A percentile compares a stretch with the other conserved stretches of the same genome.
Conservation (phyloP, 495 filamentous ascomycete genomes). For the Bacidia gigantensis region DNA sequence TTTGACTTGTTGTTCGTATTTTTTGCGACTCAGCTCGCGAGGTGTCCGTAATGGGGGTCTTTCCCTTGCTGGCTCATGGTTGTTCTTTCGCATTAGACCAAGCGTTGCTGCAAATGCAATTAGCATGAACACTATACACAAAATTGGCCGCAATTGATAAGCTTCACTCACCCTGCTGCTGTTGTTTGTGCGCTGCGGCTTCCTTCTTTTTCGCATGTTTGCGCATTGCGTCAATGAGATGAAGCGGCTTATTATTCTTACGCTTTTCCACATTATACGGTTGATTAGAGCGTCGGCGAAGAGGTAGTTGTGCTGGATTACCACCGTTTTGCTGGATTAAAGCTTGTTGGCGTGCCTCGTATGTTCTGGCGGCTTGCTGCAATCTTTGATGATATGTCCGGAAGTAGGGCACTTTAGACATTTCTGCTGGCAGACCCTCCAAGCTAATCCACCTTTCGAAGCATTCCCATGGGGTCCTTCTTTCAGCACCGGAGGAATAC, state of each 20-base stretch:
- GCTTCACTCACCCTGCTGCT: conserved; percentile 47
- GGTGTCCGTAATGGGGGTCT: conserved; percentile 53
- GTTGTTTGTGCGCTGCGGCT: conserved; percentile 68
- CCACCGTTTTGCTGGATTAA: conserved; percentile 40
- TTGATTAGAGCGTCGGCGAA: conserved; percentile 54
- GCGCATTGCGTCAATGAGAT: conserved; percentile 83
- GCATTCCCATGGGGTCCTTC: conserved; percentile 95
- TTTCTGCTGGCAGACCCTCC: conserved; percentile 78
- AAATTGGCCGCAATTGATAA: conserved; percentile 3
- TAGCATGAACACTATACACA: conserved; percentile 11
- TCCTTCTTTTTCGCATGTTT: conserved; percentile 93
- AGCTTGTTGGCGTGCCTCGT: conserved; percentile 46
- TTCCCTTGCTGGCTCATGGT: conserved; percentile 47
- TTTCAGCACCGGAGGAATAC: conserved; percentile 71
- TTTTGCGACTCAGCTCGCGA: conserved; percentile 75
- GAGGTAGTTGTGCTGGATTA: conserved; percentile 41
- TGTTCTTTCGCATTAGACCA: conserved; percentile 56
- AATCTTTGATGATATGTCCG: conserved; percentile 66
- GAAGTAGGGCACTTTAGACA: conserved; percentile 89
- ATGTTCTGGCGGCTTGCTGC: conserved; percentile 60
- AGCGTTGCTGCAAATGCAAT: conserved; percentile 40
- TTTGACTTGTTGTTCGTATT: conserved; percentile 71
- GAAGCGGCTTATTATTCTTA: conserved; percentile 70
- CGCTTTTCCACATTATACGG: conserved; percentile 72
- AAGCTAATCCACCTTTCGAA: conserved; percentile 91